phyloP scores from a whole-genome alignment of 352 stramenopile species.

The Saprolegnia parasitica region DNA sequence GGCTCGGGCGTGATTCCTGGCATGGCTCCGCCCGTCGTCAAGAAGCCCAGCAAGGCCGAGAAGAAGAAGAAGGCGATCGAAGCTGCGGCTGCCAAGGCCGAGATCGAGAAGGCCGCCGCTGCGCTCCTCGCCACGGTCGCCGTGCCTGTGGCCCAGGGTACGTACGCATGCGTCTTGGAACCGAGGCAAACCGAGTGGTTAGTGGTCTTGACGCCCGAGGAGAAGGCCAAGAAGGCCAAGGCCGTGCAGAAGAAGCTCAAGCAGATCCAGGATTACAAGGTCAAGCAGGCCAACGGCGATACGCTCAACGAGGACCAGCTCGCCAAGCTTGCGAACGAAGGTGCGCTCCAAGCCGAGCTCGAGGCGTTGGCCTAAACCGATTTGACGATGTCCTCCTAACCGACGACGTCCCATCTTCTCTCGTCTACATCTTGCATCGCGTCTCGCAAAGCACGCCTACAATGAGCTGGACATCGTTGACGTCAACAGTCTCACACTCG shows the following conservation, averaged over 20 bases:
- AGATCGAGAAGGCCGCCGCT: constrained; percentile 11
- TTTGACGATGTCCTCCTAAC: no score
- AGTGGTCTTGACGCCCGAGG: constrained; percentile 51
- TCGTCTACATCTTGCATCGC: no score
- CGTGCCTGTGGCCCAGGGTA: constrained; percentile 9
- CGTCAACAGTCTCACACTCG: no score
- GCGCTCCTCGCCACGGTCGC: constrained; percentile 18
- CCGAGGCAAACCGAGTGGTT: not conserved
- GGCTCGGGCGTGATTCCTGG: constrained; percentile 48
- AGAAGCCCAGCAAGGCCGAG: constrained; percentile 75
- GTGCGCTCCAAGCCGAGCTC: constrained; percentile 62
- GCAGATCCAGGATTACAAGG: constrained; percentile 82
- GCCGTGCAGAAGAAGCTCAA: constrained; percentile 81
- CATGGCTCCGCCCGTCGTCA: constrained; percentile 48
- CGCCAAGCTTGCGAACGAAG: constrained; percentile 67
- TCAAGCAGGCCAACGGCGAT: constrained; percentile 62
- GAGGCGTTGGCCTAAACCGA: constrained; percentile 41
- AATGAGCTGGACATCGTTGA: no score
- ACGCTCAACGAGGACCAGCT: constrained; percentile 76
- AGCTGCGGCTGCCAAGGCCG: constrained; percentile 35
- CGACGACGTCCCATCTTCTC: no score
- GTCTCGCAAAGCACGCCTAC: no score
- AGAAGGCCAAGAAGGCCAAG: constrained; percentile 86
- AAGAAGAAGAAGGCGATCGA: constrained; percentile 85
- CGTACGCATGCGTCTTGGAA: not conserved